Evolutionary conservation across 192 early-diverging fungal species (phyloP).

Genomic region (Backusella psychrophila): DNA sequence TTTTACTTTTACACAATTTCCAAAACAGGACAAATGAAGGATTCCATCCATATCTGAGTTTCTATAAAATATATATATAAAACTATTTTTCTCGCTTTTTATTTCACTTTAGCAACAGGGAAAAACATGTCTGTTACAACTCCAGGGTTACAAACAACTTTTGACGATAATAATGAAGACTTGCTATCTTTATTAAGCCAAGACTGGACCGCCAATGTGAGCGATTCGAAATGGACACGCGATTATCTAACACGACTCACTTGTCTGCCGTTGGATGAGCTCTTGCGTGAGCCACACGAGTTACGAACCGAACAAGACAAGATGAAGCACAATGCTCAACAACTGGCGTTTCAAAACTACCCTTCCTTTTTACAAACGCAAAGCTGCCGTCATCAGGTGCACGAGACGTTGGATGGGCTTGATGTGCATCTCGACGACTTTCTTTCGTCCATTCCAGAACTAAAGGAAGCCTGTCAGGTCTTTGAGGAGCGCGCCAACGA

Average conservation of each 20-base stretch:
- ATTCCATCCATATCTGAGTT: not conserved
- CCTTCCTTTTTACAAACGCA: constrained; percentile 66
- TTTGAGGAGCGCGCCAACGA: constrained; percentile 36
- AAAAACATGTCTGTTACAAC: constrained; percentile 13
- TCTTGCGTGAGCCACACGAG: constrained; percentile 53
- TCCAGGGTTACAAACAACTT: not conserved
- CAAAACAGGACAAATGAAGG: not conserved
- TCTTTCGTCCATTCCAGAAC: constrained; percentile 40
- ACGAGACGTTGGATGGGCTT: constrained; percentile 48
- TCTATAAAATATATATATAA: not conserved
- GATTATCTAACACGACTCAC: constrained; percentile 66
- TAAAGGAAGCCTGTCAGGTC: constrained; percentile 43
- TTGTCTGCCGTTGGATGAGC: constrained; percentile 56
- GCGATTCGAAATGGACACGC: constrained; percentile 44
- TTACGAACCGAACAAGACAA: constrained; percentile 51
- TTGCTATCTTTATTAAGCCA: not conserved
- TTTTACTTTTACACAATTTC: not conserved
- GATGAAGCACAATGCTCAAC: constrained; percentile 57
- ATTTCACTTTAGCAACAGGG: not conserved
- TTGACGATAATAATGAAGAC: constrained; percentile 6
- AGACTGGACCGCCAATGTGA: not conserved
- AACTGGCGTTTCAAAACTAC: constrained; percentile 67
- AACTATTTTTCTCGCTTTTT: not conserved
- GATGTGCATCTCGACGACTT: constrained; percentile 47
- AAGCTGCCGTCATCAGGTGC: constrained; percentile 49